phyloP scores from a whole-genome alignment of 345 rosid genomes.

The Eucalyptus tenuipes region DNA sequence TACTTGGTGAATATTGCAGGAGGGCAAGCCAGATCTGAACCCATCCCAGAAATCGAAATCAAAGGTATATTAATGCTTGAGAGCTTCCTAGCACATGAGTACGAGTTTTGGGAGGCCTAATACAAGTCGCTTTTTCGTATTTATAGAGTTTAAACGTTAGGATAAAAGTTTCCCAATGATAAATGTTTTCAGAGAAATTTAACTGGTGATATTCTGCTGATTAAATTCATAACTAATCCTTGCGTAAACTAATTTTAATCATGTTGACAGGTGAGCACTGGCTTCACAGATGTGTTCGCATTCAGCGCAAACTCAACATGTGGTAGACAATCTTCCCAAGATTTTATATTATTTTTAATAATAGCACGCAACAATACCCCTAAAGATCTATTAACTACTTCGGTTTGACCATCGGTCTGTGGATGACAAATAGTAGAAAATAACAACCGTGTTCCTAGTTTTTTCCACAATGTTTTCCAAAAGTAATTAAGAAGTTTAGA shows the following conservation, averaged over 20 bases:
- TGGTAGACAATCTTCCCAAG: too few relatives aligned
- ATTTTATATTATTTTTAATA: too few relatives aligned
- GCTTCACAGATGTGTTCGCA: constrained; percentile 47
- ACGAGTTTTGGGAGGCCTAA: not conserved
- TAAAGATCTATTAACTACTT: too few relatives aligned
- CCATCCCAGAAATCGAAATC: not conserved
- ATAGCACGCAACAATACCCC: too few relatives aligned
- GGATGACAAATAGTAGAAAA: too few relatives aligned
- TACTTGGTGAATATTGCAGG: not conserved
- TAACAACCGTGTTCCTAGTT: too few relatives aligned
- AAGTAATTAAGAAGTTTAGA: too few relatives aligned
- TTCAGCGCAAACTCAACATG: constrained; percentile 48
- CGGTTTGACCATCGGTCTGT: too few relatives aligned
- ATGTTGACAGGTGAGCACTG: constrained; percentile 31
- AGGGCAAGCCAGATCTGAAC: not conserved
- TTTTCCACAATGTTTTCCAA: too few relatives aligned
- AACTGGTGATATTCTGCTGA: not conserved
- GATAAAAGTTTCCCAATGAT: not conserved
- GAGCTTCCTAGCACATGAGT: not conserved
- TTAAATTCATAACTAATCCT: not conserved
- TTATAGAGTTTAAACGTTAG: not conserved
- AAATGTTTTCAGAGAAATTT: not conserved
- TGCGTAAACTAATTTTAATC: not conserved
- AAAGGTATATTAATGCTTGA: not conserved
- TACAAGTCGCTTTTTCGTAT: not conserved